Evolutionary conservation across 352 stramenopile genomes (phyloP), one percentile per base, ranked within the genome.

Genomic region (Pythium coloratum): DNA sequence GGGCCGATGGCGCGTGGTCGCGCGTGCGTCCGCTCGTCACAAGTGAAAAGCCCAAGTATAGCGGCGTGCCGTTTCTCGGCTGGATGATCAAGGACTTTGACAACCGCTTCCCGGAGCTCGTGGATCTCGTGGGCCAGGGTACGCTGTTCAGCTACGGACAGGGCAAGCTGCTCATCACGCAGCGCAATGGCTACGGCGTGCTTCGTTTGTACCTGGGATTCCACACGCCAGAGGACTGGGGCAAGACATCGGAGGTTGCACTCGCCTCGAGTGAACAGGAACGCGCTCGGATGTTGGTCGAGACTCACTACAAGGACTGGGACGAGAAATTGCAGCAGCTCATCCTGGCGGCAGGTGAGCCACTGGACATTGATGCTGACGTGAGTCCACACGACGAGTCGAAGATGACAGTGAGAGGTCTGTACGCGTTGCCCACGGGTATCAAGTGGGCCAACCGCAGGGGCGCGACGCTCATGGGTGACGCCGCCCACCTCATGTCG

Each of bases 401-500:
- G 2, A 26, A 36, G 18, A 66, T 73, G 61, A 50, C 62, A 28
- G 51, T 55, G 20, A 14, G 56, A 12, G 28, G 54, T 6, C 34
- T 73, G 6, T 63, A 70, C 42, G 62, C 67, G 7, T 34, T 73
- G 14, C 67, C 67, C 8, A 46, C 66, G 7, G 62, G 62, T 4
- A 36, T 62, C 47, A 34, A 26, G 42, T 72, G 59, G 70, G 2
- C 30, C 5, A 50, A 73, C 40, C 64, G 70, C 34, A 1, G 8
- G 1, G 69, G 73, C 26, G 59, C 73, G 3, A 73, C 73, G 24
- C 28, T 80, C 8, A 64, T 77, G 28, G 73, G 73, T 40, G 73
- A 77, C 59, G 73, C 73, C 5, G 70, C 73, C 30, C 73, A 80
- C 55, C 32, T 80, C 20, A 80, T 80, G 73, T 73, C 73, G 14